Percentiles rank a stretch among this genome's conserved stretches.
Evolutionary conservation across 192 early-diverging fungal genomes (phyloP).

Genomic region (Backusella tarrabulga): DNA sequence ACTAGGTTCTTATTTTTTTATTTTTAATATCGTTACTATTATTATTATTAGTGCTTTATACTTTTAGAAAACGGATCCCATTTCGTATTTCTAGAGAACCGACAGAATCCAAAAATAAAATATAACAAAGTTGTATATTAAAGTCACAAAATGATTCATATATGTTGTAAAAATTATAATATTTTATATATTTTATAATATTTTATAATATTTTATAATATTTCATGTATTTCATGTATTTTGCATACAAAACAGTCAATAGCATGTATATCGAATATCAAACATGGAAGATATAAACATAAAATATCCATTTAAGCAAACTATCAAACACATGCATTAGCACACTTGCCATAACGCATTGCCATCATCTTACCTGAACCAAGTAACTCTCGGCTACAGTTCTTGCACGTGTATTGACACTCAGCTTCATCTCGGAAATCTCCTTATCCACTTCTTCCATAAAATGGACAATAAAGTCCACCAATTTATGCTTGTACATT

Average conservation of each 20-base stretch:
- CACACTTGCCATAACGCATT: not conserved
- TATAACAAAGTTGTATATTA: not conserved
- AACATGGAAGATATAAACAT: not conserved
- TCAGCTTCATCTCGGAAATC: conserved; percentile 98
- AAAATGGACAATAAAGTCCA: conserved; percentile 98
- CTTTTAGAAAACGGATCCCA: too few species aligned
- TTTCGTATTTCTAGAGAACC: not conserved
- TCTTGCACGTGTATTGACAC: conserved; percentile 87
- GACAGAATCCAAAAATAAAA: not conserved
- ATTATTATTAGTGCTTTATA: not conserved
- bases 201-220: too few species aligned
- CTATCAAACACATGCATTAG: not conserved
- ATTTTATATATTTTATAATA: too few species aligned
- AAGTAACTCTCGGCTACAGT: conserved; percentile 41
- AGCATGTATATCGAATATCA: too few species aligned
- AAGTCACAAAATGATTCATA: not conserved
- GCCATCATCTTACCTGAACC: conserved; percentile 16
- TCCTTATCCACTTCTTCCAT: conserved; percentile 99
- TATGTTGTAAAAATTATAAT: too few species aligned
- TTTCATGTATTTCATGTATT: too few species aligned
- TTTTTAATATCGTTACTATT: not conserved
- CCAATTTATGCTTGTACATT: conserved; percentile 99
- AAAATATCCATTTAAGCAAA: conserved; percentile 13
- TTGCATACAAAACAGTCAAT: too few species aligned
- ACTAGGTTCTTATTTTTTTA: not conserved